Evolutionary conservation across 768 basidiomycete genomes (phyloP).

Genomic region (Rhizopogon rudus): DNA sequence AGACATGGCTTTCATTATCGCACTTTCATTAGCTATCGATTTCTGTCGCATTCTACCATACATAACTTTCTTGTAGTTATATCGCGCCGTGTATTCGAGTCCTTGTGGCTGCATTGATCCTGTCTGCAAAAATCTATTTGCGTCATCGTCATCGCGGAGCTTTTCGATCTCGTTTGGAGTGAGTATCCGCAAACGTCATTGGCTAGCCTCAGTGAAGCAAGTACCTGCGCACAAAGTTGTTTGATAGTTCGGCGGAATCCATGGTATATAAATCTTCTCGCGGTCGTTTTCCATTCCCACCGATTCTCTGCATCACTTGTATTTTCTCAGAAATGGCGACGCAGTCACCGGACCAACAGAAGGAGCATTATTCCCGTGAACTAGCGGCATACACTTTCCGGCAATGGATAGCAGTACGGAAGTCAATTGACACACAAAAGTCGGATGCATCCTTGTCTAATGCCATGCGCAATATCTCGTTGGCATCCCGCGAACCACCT

Average conservation of each 20-base stretch:
- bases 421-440: slow-evolving; percentile 7
- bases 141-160: neutral
- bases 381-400: slow-evolving; percentile 16
- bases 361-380: slow-evolving; percentile 13
- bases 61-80: slow-evolving; percentile 28
- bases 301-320: neutral
- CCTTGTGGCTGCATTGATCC: too few species aligned
- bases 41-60: slow-evolving; percentile 16
- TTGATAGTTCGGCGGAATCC: too few species aligned
- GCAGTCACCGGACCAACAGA: slow-evolving; percentile 1
- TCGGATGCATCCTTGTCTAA: neutral
- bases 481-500: neutral
- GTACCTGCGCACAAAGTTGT: too few species aligned
- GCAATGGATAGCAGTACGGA: slow-evolving; percentile 13
- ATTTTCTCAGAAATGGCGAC: slow-evolving; percentile 3
- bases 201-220: too few species aligned
- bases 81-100: neutral
- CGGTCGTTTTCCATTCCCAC: too few species aligned
- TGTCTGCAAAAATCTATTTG: neutral
- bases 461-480: neutral
- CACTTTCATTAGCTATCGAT: slow-evolving; percentile 8
- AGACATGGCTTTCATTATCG: neutral
- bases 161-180: too few species aligned
- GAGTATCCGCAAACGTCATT: too few species aligned
- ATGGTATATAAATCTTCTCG: neutral